These are phyloP conservation scores for Mortierella sp. DNA, from an alignment of 371 early-diverging fungal species.

Conservation along the genomic window DNA sequence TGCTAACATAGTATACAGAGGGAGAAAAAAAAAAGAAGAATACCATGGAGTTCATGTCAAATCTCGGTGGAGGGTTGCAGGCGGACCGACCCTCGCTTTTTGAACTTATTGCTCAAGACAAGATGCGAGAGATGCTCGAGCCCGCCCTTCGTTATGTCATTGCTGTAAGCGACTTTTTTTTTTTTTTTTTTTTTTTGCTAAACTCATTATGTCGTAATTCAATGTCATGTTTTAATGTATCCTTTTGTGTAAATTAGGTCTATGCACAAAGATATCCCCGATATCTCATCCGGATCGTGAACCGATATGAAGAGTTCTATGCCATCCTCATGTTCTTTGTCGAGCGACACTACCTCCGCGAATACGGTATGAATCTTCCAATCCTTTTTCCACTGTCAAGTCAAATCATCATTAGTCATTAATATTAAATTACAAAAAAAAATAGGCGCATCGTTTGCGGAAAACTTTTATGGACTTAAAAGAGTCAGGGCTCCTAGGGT, in stretches of 20 bases:
- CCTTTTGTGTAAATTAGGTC: conserved; percentile 59
- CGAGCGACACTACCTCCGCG: conserved; percentile 85
- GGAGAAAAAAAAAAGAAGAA: neutral
- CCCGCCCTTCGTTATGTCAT: conserved; percentile 91
- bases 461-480: conserved; percentile 93
- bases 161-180: conserved; percentile 65
- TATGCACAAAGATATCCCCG: conserved; percentile 93
- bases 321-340: conserved; percentile 81
- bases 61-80: conserved; percentile 78
- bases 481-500: conserved; percentile 57
- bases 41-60: conserved; percentile 89
- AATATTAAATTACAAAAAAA: neutral
- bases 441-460: conserved; percentile 87
- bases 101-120: conserved; percentile 89
- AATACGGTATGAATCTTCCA: conserved; percentile 71
- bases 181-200: neutral
- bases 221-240: neutral
- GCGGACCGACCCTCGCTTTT: conserved; percentile 88
- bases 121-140: conserved; percentile 83
- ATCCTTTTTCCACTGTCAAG: neutral
- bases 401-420: neutral
- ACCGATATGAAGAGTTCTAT: conserved; percentile 85
- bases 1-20: neutral
- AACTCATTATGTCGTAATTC: too few relatives aligned
- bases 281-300: conserved; percentile 80